Conservation (phyloP, 1,139 yeast genomes). For the Blastobotrys arbuscula region DNA sequence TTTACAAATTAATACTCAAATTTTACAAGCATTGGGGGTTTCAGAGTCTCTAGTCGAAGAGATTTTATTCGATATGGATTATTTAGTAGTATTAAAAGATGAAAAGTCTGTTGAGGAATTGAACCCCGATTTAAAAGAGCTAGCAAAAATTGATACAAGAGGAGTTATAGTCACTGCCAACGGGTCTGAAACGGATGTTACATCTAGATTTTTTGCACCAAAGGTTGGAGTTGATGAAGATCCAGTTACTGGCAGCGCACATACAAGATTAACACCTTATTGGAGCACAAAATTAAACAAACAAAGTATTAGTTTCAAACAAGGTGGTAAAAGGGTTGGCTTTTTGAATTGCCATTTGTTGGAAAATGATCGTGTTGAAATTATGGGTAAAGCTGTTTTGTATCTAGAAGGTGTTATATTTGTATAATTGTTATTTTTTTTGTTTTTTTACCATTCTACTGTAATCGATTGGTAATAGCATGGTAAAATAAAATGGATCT, state of each 20-base stretch:
- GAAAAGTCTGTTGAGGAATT: neutral
- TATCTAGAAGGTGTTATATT: constrained; percentile 5
- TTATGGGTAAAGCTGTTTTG: neutral
- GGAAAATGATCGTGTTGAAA: constrained; percentile 4
- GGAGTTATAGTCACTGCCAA: constrained; percentile 1
- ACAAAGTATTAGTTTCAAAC: neutral
- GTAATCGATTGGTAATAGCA: too few species aligned
- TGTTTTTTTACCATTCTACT: too few species aligned
- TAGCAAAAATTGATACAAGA: neutral
- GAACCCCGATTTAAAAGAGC: neutral
- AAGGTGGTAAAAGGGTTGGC: constrained; percentile 17
- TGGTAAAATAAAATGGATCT: too few species aligned
- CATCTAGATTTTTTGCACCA: constrained; percentile 6
- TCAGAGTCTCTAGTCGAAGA: neutral
- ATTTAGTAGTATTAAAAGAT: constrained; percentile 1
- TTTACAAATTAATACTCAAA: neutral
- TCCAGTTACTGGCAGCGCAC: constrained; percentile 10
- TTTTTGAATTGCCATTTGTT: constrained; percentile 30
- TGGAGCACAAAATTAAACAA: constrained; percentile 4
- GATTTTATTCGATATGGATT: neutral
- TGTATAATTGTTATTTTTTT: too few species aligned
- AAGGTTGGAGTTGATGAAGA: constrained; percentile 8
- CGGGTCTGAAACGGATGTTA: neutral
- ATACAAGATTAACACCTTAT: constrained; percentile 7
- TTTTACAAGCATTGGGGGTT: neutral